Base-by-base conservation (phyloP, 805 yeast species). In the Lachancea mirantina region DNA sequence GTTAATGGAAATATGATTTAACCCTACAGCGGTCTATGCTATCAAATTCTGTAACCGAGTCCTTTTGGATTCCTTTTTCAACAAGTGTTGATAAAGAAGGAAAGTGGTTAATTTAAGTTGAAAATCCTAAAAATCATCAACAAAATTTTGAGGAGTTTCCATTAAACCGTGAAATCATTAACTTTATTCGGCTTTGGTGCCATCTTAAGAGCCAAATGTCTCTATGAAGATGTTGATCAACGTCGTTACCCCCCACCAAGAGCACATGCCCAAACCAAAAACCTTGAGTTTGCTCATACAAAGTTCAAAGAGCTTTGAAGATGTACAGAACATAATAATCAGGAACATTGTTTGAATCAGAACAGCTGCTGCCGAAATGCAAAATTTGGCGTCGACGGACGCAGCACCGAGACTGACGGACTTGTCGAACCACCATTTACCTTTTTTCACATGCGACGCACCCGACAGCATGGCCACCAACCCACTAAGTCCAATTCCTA, bases 401-500 rank as follows among this genome's bases (percentile, higher is more conserved):
- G 34, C 27, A 5, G 28, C 39, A 14, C 42, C 35, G 8, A 57
- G 37, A 14, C 41, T 32, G 4, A 50, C 46, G 13, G 38, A 40
- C 20, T 56, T 35, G 23, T 41, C 21, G n/a, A 50, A 34, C 54
- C 55, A 49, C 50, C 51, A 48, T 6, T 30, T 30, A 8, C 21
- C 28, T 1, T 38, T 29, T 16, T 39, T 37, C 6, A 38, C 42
- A 5, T 34, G 34, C 8, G 28, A 16, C 5, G 30, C 23, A 8
- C 30, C 36, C 23, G 52, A 44, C 4, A 46, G 21, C 52, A 57
- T 55, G 1, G 64, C 62, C 2, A 76, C 42, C 17, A 84, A 41
- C 0, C 89, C 88, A 43, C 84, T 80, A 2, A 80, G 49, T 0
- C 97, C 96, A 40, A 92, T 64, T 0, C 97, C 95, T 14, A 85